Evolutionary conservation across 768 basidiomycete genomes (phyloP).

Genomic region (Candolleomyces efflorescens): DNA sequence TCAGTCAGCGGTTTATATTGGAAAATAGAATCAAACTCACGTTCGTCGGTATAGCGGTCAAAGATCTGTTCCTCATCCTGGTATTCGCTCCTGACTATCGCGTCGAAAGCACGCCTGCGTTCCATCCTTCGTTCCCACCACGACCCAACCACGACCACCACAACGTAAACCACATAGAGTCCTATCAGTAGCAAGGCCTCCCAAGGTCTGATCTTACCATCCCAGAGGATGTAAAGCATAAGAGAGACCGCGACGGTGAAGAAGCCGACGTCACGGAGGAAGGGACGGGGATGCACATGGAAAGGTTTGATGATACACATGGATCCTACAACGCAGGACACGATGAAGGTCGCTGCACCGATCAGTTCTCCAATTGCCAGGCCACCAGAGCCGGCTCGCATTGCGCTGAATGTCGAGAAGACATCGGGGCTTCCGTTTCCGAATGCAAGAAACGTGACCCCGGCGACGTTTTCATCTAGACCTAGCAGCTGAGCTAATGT

Average conservation of each 20-base stretch:
- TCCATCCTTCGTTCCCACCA: conserved; percentile 70
- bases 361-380: conserved; percentile 93
- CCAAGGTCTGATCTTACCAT: conserved; percentile 63
- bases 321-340: conserved; percentile 94
- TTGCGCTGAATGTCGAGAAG: conserved; percentile 93
- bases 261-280: conserved; percentile 93
- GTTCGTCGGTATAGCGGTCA: conserved; percentile 58
- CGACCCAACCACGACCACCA: conserved; percentile 66
- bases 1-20: neutral
- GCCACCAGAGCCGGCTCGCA: conserved; percentile 79
- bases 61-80: conserved; percentile 36
- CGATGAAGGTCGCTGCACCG: conserved; percentile 94
- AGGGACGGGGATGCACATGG: conserved; percentile 71
- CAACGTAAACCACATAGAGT: conserved; percentile 76
- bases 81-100: conserved; percentile 56
- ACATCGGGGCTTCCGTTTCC: conserved; percentile 97
- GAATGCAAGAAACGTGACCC: conserved; percentile 95
- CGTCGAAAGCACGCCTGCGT: conserved; percentile 41
- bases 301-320: conserved; percentile 98
- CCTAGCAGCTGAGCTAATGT: conserved; percentile 84
- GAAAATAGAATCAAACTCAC: conserved; percentile 31
- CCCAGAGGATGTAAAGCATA: conserved; percentile 74
- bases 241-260: conserved; percentile 79
- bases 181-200: conserved; percentile 71
- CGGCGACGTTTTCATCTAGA: conserved; percentile 89